These are phyloP conservation scores for Aspergillus cristatus DNA, from an alignment of 495 filamentous ascomycete species.

Conservation along the genomic window DNA sequence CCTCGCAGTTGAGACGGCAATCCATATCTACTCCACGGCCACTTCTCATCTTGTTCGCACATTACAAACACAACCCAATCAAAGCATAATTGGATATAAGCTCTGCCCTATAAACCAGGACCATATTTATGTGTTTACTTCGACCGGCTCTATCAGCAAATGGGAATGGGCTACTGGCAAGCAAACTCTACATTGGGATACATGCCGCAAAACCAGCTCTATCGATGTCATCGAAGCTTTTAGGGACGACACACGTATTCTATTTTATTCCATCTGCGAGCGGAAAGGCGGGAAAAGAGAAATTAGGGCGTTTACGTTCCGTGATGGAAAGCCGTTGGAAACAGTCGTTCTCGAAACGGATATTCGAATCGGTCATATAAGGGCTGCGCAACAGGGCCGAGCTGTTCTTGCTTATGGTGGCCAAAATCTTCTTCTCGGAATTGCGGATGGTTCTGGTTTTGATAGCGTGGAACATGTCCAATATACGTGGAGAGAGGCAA, in stretches of 20 bases:
- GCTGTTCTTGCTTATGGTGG: conserved; percentile 30
- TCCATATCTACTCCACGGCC: conserved; percentile 72
- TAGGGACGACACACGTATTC: conserved; percentile 6
- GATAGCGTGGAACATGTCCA: conserved; percentile 12
- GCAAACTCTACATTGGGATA: conserved; percentile 39
- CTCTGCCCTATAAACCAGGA: conserved; percentile 51
- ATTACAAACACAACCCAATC: conserved; percentile 26
- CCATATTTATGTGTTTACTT: conserved; percentile 61
- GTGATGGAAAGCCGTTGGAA: conserved; percentile 15
- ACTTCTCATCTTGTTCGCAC: conserved; percentile 70
- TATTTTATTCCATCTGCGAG: conserved; percentile 12
- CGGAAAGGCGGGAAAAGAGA: conserved; percentile 25
- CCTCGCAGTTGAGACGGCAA: conserved; percentile 48
- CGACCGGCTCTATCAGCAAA: conserved; percentile 52
- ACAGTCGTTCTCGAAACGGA: conserved; percentile 20
- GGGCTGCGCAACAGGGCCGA: conserved; percentile 20
- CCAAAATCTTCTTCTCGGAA: conserved; percentile 26
- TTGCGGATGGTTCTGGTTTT: conserved; percentile 5
- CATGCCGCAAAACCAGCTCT: conserved; percentile 12
- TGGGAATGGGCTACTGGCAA: conserved; percentile 69
- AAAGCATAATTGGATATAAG: conserved; percentile 41
- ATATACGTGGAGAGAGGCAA: conserved; percentile 46
- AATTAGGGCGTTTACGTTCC: conserved; percentile 16
- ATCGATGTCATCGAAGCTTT: conserved; percentile 11
- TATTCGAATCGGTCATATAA: conserved; percentile 24